These are phyloP conservation scores for Blastobotrys apis DNA, from an alignment of 1,139 yeast species.

Conservation along the genomic window DNA sequence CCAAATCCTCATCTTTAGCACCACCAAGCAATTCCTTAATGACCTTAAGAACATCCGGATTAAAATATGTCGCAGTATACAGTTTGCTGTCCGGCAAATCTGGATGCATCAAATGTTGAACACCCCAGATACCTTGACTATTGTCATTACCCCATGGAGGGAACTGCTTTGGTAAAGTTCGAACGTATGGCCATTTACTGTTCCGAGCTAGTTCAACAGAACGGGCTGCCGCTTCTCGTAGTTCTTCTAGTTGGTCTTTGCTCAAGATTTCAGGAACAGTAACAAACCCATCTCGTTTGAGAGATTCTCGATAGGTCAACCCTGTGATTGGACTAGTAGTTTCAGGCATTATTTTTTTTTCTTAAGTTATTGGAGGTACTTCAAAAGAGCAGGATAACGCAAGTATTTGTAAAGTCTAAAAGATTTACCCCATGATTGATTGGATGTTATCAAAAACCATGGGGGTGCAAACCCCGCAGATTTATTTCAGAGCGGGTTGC, in stretches of 20 bases:
- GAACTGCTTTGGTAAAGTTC: slow-evolving; percentile 50
- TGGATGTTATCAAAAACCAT: too few species aligned
- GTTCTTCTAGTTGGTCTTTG: slow-evolving; percentile 41
- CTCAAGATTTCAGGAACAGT: slow-evolving; percentile 43
- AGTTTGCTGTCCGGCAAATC: slow-evolving; percentile 38
- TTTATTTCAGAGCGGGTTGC: too few species aligned
- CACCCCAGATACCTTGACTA: slow-evolving; percentile 56
- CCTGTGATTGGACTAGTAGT: slow-evolving; percentile 8
- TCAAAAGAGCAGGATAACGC: too few species aligned
- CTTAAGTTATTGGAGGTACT: neutral
- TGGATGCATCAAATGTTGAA: slow-evolving; percentile 50
- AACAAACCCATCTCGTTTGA: slow-evolving; percentile 40
- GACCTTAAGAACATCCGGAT: slow-evolving; percentile 12
- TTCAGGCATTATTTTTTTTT: neutral
- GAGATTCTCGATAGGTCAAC: slow-evolving; percentile 10
- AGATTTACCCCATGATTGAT: too few species aligned
- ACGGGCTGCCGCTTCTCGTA: slow-evolving; percentile 41
- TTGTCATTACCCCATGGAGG: slow-evolving; percentile 59
- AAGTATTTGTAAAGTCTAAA: too few species aligned
- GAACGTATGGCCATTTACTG: slow-evolving; percentile 51
- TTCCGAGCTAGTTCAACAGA: slow-evolving; percentile 45
- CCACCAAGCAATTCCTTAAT: slow-evolving; percentile 25
- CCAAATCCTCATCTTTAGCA: slow-evolving; percentile 32
- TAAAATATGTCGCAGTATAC: slow-evolving; percentile 14
- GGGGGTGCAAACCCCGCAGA: too few species aligned